Percentiles rank a stretch among this genome's conserved stretches.
Evolutionary conservation across 345 rosid species (phyloP).

Genomic region (Clarkia xantiana): DNA sequence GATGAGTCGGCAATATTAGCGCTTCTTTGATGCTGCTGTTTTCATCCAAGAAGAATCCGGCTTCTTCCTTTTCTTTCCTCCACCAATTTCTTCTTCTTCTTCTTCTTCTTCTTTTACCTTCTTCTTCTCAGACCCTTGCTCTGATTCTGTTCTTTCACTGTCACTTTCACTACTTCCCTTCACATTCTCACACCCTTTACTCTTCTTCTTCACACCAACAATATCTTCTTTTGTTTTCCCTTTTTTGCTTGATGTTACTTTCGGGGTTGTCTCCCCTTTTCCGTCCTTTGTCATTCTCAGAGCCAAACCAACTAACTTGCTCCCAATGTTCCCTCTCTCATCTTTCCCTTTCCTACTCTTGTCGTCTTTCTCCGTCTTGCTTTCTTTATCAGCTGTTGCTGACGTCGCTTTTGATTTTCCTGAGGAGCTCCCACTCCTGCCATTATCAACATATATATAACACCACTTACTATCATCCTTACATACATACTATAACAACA

Average conservation of each 20-base stretch:
- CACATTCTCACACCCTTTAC: neutral
- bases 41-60: too few relatives aligned
- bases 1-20: too few relatives aligned
- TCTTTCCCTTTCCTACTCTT: constrained; percentile 32
- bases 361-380: constrained; percentile 27
- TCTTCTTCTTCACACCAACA: constrained; percentile 14
- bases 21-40: too few relatives aligned
- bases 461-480: neutral
- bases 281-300: neutral
- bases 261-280: constrained; percentile 18
- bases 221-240: constrained; percentile 7
- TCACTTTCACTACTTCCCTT: neutral
- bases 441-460: neutral
- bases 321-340: constrained; percentile 22
- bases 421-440: constrained; percentile 51
- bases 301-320: constrained; percentile 25
- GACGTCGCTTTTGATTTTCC: constrained; percentile 32
- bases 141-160: neutral
- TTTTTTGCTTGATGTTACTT: constrained; percentile 5
- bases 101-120: too few relatives aligned
- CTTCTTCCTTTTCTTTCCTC: too few relatives aligned
- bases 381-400: constrained; percentile 21
- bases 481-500: neutral
- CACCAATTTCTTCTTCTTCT: too few relatives aligned
- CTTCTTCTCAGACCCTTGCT: constrained; percentile 3